Percentiles rank a stretch among this genome's conserved stretches.
These are phyloP conservation scores for Jimgerdemannia flammicorona DNA, from an alignment of 192 early-diverging fungal genomes.

Conservation along the genomic window DNA sequence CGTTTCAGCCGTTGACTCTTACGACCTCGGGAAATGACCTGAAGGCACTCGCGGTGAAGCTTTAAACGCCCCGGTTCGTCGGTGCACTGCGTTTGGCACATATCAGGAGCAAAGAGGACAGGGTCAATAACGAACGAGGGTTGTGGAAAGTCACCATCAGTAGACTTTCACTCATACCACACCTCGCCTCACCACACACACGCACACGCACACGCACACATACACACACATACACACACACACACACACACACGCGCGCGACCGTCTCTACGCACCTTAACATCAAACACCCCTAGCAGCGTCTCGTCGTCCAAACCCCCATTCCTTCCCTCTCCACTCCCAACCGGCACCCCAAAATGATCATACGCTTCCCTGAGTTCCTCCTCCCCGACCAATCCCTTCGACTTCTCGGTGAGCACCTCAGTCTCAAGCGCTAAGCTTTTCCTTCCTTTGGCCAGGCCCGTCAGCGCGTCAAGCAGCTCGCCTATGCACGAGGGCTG, in stretches of 20 bases:
- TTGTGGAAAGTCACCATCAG: too few relatives aligned
- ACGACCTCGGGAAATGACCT: conserved; percentile 14
- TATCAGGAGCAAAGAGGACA: conserved; percentile 13
- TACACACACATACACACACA: too few relatives aligned
- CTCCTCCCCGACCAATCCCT: conserved; percentile 41
- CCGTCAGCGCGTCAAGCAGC: conserved; percentile 42
- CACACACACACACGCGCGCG: too few relatives aligned
- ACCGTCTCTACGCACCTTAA: conserved; percentile 13
- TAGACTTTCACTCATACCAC: too few relatives aligned
- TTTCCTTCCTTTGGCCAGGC: conserved; percentile 28
- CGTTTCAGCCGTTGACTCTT: conserved; percentile 10
- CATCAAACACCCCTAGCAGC: conserved; percentile 21
- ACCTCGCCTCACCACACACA: too few relatives aligned
- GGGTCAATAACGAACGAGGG: too few relatives aligned
- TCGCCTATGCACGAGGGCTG: conserved; percentile 22
- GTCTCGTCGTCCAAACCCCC: conserved; percentile 25
- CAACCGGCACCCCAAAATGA: conserved; percentile 32
- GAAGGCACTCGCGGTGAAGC: conserved; percentile 22
- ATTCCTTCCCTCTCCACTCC: conserved; percentile 28
- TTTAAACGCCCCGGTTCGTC: conserved; percentile 26
- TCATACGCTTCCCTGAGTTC: conserved; percentile 42
- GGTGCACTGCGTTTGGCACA: background rate
- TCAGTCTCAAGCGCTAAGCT: conserved; percentile 35
- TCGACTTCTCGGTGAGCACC: conserved; percentile 46
- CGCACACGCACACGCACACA: too few relatives aligned